These are phyloP conservation scores for Rhizoclosmatium globosum DNA, from an alignment of 192 early-diverging fungal species.

Conservation along the genomic window DNA sequence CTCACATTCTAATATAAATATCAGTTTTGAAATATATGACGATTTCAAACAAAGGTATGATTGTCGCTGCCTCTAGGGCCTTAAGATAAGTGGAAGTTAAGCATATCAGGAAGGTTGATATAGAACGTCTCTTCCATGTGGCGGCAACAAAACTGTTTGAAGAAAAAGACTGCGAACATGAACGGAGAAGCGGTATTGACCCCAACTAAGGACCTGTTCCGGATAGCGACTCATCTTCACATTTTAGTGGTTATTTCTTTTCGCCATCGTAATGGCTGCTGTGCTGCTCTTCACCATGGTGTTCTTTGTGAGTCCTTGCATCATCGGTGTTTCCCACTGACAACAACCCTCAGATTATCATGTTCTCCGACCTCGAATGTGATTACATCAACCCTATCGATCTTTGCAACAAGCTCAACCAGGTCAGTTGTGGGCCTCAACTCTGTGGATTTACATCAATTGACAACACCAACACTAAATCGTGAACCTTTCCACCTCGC, in stretches of 20 bases:
- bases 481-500: too few species aligned
- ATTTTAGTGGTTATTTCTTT: conserved; percentile 80
- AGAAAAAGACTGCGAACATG: conserved; percentile 8
- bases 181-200: conserved; percentile 18
- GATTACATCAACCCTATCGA: conserved; percentile 99
- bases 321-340: not conserved
- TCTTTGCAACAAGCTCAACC: conserved; percentile 94
- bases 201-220: not conserved
- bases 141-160: too few species aligned
- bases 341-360: conserved; percentile 63
- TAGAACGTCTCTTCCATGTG: too few species aligned
- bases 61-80: too few species aligned
- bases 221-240: conserved; percentile 34
- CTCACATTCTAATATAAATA: too few species aligned
- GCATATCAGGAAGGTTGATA: too few species aligned
- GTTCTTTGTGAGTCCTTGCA: conserved; percentile 76
- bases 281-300: conserved; percentile 93
- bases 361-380: conserved; percentile 89
- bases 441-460: not conserved
- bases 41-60: too few species aligned
- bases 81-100: too few species aligned
- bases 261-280: conserved; percentile 92
- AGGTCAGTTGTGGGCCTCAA: conserved; percentile 56
- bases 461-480: not conserved
- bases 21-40: too few species aligned